Percentiles rank a stretch among this genome's conserved stretches.
These are phyloP conservation scores for Candida suzukii DNA, from an alignment of 805 yeast species.

Conservation along the genomic window DNA sequence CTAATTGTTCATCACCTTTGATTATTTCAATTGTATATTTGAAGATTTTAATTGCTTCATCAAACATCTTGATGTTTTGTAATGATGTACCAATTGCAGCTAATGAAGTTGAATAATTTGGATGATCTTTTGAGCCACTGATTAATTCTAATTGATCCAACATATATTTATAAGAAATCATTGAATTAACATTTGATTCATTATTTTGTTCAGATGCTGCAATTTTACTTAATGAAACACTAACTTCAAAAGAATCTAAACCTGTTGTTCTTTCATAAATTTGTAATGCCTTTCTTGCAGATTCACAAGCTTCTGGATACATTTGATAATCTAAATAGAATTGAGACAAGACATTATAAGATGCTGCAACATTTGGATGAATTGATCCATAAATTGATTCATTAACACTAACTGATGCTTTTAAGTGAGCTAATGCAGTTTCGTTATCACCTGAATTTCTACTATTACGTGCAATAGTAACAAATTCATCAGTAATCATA, in stretches of 20 bases:
- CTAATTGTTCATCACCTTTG: slow-evolving; percentile 36
- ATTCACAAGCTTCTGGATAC: slow-evolving; percentile 50
- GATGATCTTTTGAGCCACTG: slow-evolving; percentile 54
- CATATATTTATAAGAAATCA: slow-evolving; percentile 56
- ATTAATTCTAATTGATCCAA: slow-evolving; percentile 49
- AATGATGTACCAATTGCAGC: slow-evolving; percentile 56
- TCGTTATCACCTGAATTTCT: slow-evolving; percentile 34
- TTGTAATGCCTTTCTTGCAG: slow-evolving; percentile 61
- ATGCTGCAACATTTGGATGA: slow-evolving; percentile 71
- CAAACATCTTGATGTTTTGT: slow-evolving; percentile 40
- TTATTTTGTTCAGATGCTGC: slow-evolving; percentile 64
- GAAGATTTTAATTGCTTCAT: slow-evolving; percentile 46
- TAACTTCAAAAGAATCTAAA: slow-evolving; percentile 68
- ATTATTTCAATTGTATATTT: slow-evolving; percentile 47
- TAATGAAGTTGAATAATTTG: slow-evolving; percentile 59
- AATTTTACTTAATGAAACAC: slow-evolving; percentile 65
- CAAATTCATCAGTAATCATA: slow-evolving; percentile 65
- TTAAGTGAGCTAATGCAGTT: slow-evolving; percentile 55
- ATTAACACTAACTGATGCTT: slow-evolving; percentile 63
- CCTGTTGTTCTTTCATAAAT: slow-evolving; percentile 80
- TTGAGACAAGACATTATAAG: slow-evolving; percentile 59
- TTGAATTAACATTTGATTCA: slow-evolving; percentile 51
- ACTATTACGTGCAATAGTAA: slow-evolving; percentile 48
- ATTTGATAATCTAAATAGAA: slow-evolving; percentile 55
- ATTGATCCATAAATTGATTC: slow-evolving; percentile 82